A percentile compares a stretch with the other conserved stretches of the same genome.
Conservation (phyloP, 306 rosid species). For the Acacia acuminata region DNA sequence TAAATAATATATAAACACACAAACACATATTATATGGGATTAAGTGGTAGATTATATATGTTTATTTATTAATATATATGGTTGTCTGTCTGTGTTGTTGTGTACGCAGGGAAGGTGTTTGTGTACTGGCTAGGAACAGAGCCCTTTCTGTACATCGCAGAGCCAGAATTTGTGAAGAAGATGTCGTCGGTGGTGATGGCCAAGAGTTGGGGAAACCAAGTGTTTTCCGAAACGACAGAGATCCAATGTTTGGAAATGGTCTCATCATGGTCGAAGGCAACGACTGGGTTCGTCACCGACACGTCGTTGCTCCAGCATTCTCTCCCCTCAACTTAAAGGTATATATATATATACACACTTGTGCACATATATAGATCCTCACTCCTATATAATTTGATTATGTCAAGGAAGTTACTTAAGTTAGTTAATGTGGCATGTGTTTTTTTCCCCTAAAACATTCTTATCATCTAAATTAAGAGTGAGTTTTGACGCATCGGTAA, state of each 20-base stretch:
- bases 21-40: background rate
- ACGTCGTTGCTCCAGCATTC: slow-evolving; percentile 60
- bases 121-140: slow-evolving; percentile 71
- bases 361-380: too few relatives aligned
- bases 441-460: too few relatives aligned
- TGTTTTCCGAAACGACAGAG: slow-evolving; percentile 56
- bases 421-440: too few relatives aligned
- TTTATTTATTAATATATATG: background rate
- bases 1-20: too few relatives aligned
- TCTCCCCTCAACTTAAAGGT: slow-evolving; percentile 58
- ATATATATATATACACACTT: background rate
- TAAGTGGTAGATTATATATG: background rate
- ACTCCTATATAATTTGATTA: too few relatives aligned
- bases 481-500: too few relatives aligned
- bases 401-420: too few relatives aligned
- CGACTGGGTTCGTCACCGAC: slow-evolving; percentile 65
- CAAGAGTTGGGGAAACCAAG: slow-evolving; percentile 67
- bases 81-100: background rate
- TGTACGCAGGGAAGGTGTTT: slow-evolving; percentile 52
- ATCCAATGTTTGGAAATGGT: slow-evolving; percentile 67
- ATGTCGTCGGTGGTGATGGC: slow-evolving; percentile 52
- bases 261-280: slow-evolving; percentile 63
- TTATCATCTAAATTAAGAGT: too few relatives aligned
- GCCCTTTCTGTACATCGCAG: slow-evolving; percentile 65
- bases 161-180: slow-evolving; percentile 54